Conservation (phyloP, 1,139 yeast species). For the Suhomyces panamericanus region DNA sequence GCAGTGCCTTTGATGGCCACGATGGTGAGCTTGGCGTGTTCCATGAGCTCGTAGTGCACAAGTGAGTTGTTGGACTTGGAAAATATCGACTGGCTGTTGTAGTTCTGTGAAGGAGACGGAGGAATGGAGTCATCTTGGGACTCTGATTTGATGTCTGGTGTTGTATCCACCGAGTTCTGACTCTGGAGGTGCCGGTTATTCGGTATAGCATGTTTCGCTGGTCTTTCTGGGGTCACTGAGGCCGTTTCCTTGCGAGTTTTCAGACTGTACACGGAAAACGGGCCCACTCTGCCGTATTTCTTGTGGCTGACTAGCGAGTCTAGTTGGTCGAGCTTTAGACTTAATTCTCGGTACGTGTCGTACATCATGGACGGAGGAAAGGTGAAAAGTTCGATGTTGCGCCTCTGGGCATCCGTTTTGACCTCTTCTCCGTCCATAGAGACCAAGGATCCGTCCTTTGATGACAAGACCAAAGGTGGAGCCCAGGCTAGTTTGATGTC, state of each 20-base stretch:
- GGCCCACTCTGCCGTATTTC: conserved; percentile 27
- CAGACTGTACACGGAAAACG: conserved; percentile 29
- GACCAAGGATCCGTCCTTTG: conserved; percentile 22
- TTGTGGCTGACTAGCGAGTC: conserved; percentile 19
- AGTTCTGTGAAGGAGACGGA: background rate
- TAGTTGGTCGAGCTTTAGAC: conserved; percentile 26
- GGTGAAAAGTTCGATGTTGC: conserved; percentile 37
- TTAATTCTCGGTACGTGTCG: conserved; percentile 34
- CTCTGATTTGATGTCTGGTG: background rate
- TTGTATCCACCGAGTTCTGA: background rate
- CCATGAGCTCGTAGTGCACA: conserved; percentile 39
- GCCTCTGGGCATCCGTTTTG: conserved; percentile 33
- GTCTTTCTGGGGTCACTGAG: background rate
- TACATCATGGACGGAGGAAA: conserved; percentile 37
- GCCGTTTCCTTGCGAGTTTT: background rate
- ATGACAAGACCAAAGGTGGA: conserved; percentile 30
- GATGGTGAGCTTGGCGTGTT: conserved; percentile 43
- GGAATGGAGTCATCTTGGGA: background rate
- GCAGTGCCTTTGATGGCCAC: conserved; percentile 45
- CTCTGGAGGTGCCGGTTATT: background rate
- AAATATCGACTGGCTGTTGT: conserved; percentile 16
- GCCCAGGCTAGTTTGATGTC: conserved; percentile 45
- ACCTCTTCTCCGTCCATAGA: conserved; percentile 21
- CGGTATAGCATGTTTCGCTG: background rate
- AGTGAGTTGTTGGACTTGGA: conserved; percentile 30